Conservation (phyloP, 2,329 filamentous ascomycete species). For the Xylaria hypoxylon region DNA sequence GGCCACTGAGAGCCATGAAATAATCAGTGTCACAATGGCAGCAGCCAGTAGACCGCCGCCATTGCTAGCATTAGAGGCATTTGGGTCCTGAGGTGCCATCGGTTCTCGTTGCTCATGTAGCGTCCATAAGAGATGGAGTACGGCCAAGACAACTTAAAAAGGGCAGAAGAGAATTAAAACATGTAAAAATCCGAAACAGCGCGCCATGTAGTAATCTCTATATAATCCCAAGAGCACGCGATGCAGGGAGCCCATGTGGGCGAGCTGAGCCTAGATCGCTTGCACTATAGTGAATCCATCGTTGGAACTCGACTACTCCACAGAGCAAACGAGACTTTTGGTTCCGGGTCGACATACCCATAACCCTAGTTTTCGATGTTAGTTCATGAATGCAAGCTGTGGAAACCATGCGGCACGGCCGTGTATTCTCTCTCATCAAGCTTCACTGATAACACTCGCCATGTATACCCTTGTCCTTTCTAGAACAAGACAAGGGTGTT, state of each 20-base stretch:
- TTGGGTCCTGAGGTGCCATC: conserved; percentile 51
- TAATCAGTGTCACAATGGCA: conserved; percentile 53
- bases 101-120: conserved; percentile 41
- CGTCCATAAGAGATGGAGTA: conserved; percentile 39
- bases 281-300: conserved; percentile 23
- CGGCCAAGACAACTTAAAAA: conserved; percentile 35
- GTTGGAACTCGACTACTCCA: conserved; percentile 15
- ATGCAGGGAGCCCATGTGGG: conserved; percentile 16
- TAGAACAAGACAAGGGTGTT: conserved; percentile 24
- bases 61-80: conserved; percentile 49
- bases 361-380: conserved; percentile 26
- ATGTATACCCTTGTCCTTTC: conserved; percentile 25
- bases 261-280: conserved; percentile 14
- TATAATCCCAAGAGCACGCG: conserved; percentile 23
- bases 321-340: conserved; percentile 19
- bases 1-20: conserved; percentile 49
- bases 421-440: conserved; percentile 23
- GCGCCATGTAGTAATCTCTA: conserved; percentile 19
- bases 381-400: conserved; percentile 20
- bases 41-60: conserved; percentile 48
- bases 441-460: conserved; percentile 12
- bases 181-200: conserved; percentile 5
- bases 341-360: conserved; percentile 4
- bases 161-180: conserved; percentile 28
- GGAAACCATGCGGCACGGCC: conserved; percentile 25